A percentile compares a stretch with the other conserved stretches of the same genome.
phyloP scores from a whole-genome alignment of 83 land plant species.

The Thuja plicata region DNA sequence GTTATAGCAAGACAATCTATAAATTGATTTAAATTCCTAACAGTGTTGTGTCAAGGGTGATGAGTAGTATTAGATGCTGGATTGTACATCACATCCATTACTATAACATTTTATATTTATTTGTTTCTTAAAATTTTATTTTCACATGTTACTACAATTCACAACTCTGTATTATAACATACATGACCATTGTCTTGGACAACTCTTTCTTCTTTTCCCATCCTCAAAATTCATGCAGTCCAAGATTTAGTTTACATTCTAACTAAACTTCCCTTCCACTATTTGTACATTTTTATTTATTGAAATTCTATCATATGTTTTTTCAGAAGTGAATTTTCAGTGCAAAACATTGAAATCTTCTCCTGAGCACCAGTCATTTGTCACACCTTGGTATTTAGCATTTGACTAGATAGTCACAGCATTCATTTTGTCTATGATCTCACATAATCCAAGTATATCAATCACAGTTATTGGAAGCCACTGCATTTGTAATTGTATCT shows the following conservation, averaged over 20 bases:
- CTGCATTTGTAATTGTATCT: not conserved
- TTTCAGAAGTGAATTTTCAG: not conserved
- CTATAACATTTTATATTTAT: not conserved
- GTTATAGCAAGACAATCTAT: not conserved
- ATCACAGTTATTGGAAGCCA: not conserved
- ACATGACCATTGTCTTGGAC: not conserved
- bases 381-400: not conserved
- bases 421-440: not conserved
- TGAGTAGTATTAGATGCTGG: not conserved
- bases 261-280: not conserved
- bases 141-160: not conserved
- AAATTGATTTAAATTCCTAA: not conserved
- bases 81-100: not conserved
- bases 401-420: not conserved
- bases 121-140: not conserved
- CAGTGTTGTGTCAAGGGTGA: not conserved
- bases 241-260: not conserved
- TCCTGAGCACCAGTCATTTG: not conserved
- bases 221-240: not conserved
- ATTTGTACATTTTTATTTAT: not conserved
- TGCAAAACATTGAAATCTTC: not conserved
- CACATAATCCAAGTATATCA: not conserved
- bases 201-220: not conserved
- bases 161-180: not conserved
- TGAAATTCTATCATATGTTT: not conserved